Conservation (phyloP, 768 basidiomycete species). For the Panus rudis region DNA sequence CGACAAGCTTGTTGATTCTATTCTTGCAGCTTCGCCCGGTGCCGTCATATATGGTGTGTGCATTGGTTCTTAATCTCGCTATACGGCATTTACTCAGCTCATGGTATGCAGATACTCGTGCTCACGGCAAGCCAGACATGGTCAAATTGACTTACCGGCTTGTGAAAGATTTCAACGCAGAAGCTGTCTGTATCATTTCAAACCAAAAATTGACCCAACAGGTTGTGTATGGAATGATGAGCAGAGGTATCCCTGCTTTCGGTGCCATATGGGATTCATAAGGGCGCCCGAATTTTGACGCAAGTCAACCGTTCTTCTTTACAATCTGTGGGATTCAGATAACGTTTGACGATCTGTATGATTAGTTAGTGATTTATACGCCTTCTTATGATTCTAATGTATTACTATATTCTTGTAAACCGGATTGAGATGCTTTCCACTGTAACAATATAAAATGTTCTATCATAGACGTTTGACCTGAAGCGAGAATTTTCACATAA, state of each 20-base stretch:
- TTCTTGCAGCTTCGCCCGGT: conserved; percentile 46
- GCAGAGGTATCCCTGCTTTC: conserved; percentile 53
- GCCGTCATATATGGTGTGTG: conserved; percentile 51
- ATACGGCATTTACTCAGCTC: background rate
- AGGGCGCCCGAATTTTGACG: no score
- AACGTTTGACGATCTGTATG: no score
- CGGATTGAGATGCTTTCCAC: no score
- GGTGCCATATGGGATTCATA: conserved; percentile 58
- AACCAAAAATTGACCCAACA: conserved; percentile 51
- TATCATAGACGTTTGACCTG: no score
- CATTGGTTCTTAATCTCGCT: background rate
- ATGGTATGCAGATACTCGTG: conserved; percentile 23
- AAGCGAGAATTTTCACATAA: no score
- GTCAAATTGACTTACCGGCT: conserved; percentile 30
- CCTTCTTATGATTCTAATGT: no score
- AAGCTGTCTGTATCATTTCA: conserved; percentile 52
- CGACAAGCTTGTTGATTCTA: conserved; percentile 48
- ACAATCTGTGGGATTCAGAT: no score
- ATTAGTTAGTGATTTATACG: no score
- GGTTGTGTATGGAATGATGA: conserved; percentile 54
- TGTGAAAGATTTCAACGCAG: conserved; percentile 30
- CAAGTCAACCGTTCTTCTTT: no score
- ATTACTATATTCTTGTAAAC: no score
- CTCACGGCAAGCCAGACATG: conserved; percentile 31
- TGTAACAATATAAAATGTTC: no score